Conservation (phyloP, 768 basidiomycete genomes). For the Chalciporus piperatus region DNA sequence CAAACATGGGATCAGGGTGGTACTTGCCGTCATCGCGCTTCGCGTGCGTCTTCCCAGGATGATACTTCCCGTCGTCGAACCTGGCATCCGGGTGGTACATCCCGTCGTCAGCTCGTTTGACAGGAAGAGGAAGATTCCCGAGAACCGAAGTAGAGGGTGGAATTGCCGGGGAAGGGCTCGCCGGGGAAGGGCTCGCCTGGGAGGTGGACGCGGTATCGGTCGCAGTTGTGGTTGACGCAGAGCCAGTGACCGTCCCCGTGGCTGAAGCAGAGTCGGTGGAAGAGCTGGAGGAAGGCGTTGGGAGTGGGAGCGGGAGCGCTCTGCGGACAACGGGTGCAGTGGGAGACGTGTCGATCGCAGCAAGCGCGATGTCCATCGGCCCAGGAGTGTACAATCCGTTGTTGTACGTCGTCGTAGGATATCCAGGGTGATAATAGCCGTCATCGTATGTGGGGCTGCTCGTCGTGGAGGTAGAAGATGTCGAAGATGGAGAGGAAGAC, state of each 20-base stretch:
- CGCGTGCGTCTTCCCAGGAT: neutral
- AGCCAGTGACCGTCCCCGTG: neutral
- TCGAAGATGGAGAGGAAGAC: neutral
- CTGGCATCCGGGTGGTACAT: neutral
- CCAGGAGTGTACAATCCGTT: constrained; percentile 1
- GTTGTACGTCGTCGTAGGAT: constrained; percentile 6
- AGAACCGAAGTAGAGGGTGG: too few species aligned
- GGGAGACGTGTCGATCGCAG: neutral
- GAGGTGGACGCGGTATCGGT: neutral
- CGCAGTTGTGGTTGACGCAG: neutral
- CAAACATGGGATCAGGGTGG: constrained; percentile 3
- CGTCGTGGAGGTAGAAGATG: too few species aligned
- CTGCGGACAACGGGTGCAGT: neutral
- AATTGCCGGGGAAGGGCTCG: neutral
- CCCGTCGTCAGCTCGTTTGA: neutral
- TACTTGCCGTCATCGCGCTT: constrained; percentile 17
- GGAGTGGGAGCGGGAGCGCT: neutral
- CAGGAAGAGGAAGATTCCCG: too few species aligned
- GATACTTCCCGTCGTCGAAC: neutral
- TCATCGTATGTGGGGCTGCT: constrained; percentile 5
- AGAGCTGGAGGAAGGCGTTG: too few species aligned
- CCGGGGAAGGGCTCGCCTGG: neutral
- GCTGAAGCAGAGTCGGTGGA: too few species aligned
- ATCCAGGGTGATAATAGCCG: constrained; percentile 20
- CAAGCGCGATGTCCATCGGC: neutral